Evolutionary conservation across 179 eudicot species (phyloP).

Genomic region (Spergularia azorica): DNA sequence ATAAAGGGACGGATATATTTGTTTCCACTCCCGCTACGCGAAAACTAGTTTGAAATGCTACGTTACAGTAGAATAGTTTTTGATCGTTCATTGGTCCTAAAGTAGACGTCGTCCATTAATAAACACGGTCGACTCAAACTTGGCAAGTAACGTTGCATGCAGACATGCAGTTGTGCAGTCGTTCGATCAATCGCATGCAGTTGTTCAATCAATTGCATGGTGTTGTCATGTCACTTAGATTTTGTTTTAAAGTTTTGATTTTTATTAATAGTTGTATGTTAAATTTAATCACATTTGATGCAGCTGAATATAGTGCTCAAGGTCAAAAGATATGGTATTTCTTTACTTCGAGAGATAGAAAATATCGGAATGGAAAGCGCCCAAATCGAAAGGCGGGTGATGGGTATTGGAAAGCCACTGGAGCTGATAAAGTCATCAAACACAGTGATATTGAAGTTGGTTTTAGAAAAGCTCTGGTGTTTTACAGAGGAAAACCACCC

Average conservation of each 20-base stretch:
- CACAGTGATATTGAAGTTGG: not conserved
- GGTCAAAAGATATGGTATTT: constrained; percentile 10
- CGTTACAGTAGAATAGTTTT: too few relatives aligned
- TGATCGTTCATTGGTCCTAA: too few relatives aligned
- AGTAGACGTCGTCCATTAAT: too few relatives aligned
- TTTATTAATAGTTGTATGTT: too few relatives aligned
- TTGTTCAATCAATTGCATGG: not conserved
- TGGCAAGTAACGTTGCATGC: too few relatives aligned
- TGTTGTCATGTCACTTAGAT: not conserved
- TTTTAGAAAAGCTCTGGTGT: not conserved
- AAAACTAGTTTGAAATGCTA: too few relatives aligned
- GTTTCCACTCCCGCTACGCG: too few relatives aligned
- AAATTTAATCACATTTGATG: not conserved
- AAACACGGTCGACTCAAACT: too few relatives aligned
- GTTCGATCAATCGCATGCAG: not conserved
- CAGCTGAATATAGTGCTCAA: not conserved
- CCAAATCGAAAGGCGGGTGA: constrained; percentile 9
- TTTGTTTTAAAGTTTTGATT: too few relatives aligned
- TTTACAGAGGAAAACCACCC: constrained; percentile 10
- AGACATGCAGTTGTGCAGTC: too few relatives aligned
- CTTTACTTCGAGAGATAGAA: constrained; percentile 11
- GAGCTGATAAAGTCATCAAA: not conserved
- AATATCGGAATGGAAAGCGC: not conserved
- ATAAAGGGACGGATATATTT: too few relatives aligned
- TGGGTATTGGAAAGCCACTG: constrained; percentile 12